A percentile compares a stretch with the other conserved stretches of the same genome.
Conservation (phyloP, 1,284 basidiomycete species). For the Microbotryum scabiosae region DNA sequence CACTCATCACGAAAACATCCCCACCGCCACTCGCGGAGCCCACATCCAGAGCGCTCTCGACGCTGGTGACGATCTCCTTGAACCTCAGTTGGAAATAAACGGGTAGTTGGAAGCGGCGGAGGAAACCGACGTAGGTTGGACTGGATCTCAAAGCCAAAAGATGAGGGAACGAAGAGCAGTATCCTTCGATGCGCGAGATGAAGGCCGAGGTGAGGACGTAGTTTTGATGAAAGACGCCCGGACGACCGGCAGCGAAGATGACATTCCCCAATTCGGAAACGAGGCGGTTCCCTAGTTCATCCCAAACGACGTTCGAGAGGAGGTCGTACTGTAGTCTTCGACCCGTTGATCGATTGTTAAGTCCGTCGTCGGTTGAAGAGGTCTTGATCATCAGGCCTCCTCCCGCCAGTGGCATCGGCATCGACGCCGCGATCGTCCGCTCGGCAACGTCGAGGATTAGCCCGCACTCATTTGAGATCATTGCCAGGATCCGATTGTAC, state of each 20-base stretch:
- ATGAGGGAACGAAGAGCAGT: conserved; percentile 66
- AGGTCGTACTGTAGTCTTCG: conserved; percentile 59
- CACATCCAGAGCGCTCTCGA: conserved; percentile 52
- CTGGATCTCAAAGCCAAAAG: conserved; percentile 64
- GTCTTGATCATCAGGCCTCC: neutral
- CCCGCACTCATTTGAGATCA: conserved; percentile 58
- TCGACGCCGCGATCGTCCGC: conserved; percentile 34
- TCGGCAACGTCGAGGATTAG: conserved; percentile 68
- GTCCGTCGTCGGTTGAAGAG: neutral
- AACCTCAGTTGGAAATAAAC: conserved; percentile 97
- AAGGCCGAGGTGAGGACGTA: conserved; percentile 76
- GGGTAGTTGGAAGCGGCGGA: conserved; percentile 84
- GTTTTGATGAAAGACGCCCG: conserved; percentile 80
- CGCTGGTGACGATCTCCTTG: conserved; percentile 74
- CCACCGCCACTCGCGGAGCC: conserved; percentile 15
- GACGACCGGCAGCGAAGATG: conserved; percentile 83
- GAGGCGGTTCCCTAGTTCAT: conserved; percentile 65
- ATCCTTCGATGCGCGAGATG: conserved; percentile 68
- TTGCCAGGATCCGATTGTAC: conserved; percentile 74
- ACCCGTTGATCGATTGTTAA: neutral
- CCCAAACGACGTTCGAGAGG: conserved; percentile 79
- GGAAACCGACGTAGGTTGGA: conserved; percentile 61
- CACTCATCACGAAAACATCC: conserved; percentile 44
- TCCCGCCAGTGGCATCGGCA: neutral
- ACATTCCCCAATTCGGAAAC: conserved; percentile 70